Base-by-base conservation (phyloP, 2,329 filamentous ascomycete species). In the Septoria linicola region DNA sequence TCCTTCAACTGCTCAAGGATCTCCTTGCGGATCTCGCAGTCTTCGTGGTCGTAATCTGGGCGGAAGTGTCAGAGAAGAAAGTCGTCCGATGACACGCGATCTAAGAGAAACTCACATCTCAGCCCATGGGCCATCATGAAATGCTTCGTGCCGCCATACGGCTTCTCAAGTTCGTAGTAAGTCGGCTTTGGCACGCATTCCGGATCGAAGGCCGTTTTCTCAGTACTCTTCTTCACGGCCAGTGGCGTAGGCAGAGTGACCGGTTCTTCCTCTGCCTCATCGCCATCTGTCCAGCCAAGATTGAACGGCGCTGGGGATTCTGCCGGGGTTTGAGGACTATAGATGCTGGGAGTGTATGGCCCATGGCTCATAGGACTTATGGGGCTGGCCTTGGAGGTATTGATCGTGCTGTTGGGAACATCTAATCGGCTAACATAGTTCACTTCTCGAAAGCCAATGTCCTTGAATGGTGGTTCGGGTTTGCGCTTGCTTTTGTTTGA, bases 91-190 rank as follows among this genome's bases (percentile, higher is more conserved):
- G n/a, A n/a, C n/a, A n/a, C n/a, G n/a, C n/a, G n/a, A n/a, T n/a
- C n/a, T n/a, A n/a, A n/a, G n/a, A n/a, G 30, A 13, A 13, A 48
- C 35, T 41, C n/a, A 48, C 44, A 49, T 21, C 35, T 49, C 37
- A 49, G 36, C 31, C 46, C 46, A 49, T 42, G 46, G 19, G 37
- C 40, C 46, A 49, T 30, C 46, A 42, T 49, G 32, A 42, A 49
- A 7, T 14, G n/a, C 19, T 35, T 49, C 3, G 31, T 41, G n/a
- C 46, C 39, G 34, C 46, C 39, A 14, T 35, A 49, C 1, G 39
- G 30, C 8, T 37, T 20, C 14, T 43, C 46, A 10, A 49, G 40
- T 14, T 36, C 46, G 25, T 35, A 16, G 36, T 27, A 27, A 30
- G 2, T 37, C 10, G 46, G 46, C 35, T 43, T 43, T 6, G 39